These are phyloP conservation scores for Clavispora carvajalis DNA, from an alignment of 805 yeast genomes.

Conservation along the genomic window DNA sequence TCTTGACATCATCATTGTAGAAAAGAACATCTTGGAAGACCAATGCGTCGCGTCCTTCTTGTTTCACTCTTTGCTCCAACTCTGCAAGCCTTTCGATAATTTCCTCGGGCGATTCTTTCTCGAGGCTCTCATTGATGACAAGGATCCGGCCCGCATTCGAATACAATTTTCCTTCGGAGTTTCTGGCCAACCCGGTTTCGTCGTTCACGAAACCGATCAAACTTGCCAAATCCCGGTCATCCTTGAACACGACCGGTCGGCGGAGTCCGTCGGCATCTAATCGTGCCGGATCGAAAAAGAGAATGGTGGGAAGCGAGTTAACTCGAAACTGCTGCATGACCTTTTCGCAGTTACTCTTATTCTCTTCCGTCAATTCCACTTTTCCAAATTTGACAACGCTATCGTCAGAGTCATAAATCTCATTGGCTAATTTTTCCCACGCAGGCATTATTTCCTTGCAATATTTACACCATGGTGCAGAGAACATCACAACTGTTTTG, in stretches of 20 bases:
- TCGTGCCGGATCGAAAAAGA: slow-evolving; percentile 36
- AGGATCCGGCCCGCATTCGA: slow-evolving; percentile 28
- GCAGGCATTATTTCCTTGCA: slow-evolving; percentile 50
- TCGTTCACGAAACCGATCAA: slow-evolving; percentile 26
- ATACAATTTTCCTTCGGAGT: slow-evolving; percentile 28
- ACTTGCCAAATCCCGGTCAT: slow-evolving; percentile 16
- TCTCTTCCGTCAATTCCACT: slow-evolving; percentile 21
- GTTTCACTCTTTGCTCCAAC: slow-evolving; percentile 5
- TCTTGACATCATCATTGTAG: slow-evolving; percentile 14
- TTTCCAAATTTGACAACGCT: slow-evolving; percentile 31
- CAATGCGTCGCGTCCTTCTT: slow-evolving; percentile 9
- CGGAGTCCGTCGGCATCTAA: slow-evolving; percentile 19
- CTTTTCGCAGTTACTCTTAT: slow-evolving; percentile 11
- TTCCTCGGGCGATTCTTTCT: slow-evolving; percentile 3
- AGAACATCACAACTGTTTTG: slow-evolving; percentile 44
- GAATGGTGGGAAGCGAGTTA: slow-evolving; percentile 49
- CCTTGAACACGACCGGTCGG: slow-evolving; percentile 24
- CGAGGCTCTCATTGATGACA: slow-evolving; percentile 14
- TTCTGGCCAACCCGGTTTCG: slow-evolving; percentile 23
- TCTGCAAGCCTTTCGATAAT: slow-evolving; percentile 10
- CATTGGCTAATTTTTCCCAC: slow-evolving; percentile 46
- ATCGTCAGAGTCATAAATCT: slow-evolving; percentile 37
- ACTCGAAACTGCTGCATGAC: slow-evolving; percentile 30
- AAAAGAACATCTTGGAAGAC: slow-evolving; percentile 10
- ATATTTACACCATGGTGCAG: slow-evolving; percentile 58